Base-by-base conservation (phyloP, 2,329 filamentous ascomycete species). In the Fusarium virguliforme region DNA sequence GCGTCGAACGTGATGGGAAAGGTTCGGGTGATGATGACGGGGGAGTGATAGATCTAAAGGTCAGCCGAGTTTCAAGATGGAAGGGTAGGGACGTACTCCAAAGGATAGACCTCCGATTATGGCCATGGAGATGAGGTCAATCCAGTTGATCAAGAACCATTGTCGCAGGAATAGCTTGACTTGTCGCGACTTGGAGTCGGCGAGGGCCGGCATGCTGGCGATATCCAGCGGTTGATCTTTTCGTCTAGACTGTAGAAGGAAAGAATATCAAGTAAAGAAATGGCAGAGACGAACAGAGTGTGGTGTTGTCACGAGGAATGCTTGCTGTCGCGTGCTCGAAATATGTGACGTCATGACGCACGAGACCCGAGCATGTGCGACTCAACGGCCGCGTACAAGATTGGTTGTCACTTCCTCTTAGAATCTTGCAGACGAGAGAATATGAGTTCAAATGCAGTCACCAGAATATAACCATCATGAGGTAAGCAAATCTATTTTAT, bases 41-140 rank as follows among this genome's bases (percentile, higher is more conserved):
- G 83, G 7, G 86, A 83, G 62, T 82, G 78, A 78, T 88, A 89
- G 60, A 87, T 80, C 85, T 88, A 53, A 22, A 1, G 8, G 35
- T 76, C 26, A 76, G 67, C 7, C 9, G 13, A 12, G n/a, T 6
- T 26, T 3, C 4, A 40, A 1, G 2, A 46, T 6, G 3, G 8
- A 1, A 18, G 1, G 15, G n/a, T 2, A 1, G 53, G 18, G n/a
- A 43, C 65, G 9, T 74, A 82, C 81, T 6, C 70, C 76, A 35
- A 81, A 60, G 9, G 77, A 71, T 3, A 79, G 58, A 7, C 63
- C 72, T 1, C 73, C 89, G 75, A 92, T 82, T 8, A 83, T 65
- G 8, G 81, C 79, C 87, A 92, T 89, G 18, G 86, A 87, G 7
- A 91, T 65, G 30, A 91, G 80, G 71, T 92, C 90, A 3, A 86